Base-by-base conservation (phyloP, 164 flowering plant genomes). In the Protea cynaroides region DNA sequence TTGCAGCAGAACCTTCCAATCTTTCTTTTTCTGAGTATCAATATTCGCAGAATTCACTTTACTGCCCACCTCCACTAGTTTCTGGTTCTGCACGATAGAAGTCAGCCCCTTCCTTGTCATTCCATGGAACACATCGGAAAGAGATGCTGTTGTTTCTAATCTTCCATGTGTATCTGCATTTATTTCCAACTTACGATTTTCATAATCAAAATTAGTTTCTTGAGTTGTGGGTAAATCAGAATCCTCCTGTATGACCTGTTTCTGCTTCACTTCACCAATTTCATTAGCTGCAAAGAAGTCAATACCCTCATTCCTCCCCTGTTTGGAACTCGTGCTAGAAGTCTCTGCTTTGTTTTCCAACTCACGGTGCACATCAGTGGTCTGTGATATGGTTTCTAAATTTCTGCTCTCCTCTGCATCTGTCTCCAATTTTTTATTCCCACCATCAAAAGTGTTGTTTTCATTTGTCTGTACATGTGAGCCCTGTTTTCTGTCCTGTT, bases 381-480 rank as follows among this genome's bases (percentile, higher is more conserved):
- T 61, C 55, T 22, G 56, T 25, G 18, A 25, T 23, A 58, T 57
- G 34, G 25, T 18, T 49, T 80, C 80, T 67, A 73, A 70, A 78
- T 85, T 65, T 74, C 70, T 56, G 67, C 66, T 71, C 46, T 63
- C 62, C 58, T 58, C 65, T 34, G 63, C 34, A 29, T 29, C 4
- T 29, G 34, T 29, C 4, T 1, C 34, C 34, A 29, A 69, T 66
- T 76, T 71, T 61, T 63, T 73, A 63, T 43, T 75, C 44, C 68
- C 74, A 65, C 81, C 86, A 68, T 79, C 82, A 8, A 84, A 70
- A 57, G 77, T 58, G 74, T 81, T 85, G 65, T 84, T 83, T 69
- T 68, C 71, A 77, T 77, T 81, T 46, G 78, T 34, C 58, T 67
- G 76, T 68, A 76, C 70, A 44, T 83, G 88, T 43, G 66, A 65